A percentile compares a stretch with the other conserved stretches of the same genome.
Evolutionary conservation across 2,329 filamentous ascomycete genomes (phyloP).

Genomic region (Venturia carpophila): DNA sequence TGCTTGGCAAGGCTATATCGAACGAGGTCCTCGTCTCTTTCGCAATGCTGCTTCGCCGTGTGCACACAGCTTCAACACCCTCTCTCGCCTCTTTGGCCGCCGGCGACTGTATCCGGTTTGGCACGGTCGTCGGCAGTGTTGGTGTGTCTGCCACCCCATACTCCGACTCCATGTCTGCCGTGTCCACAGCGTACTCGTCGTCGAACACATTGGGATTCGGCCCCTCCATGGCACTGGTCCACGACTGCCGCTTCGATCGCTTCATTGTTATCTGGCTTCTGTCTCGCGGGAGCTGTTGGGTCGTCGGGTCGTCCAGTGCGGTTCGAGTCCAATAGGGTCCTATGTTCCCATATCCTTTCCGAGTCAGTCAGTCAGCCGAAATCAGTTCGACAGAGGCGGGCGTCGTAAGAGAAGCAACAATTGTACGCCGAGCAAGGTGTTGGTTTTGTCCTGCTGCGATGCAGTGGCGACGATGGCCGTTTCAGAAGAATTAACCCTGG

Average conservation of each 20-base stretch:
- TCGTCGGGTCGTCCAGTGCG: background rate
- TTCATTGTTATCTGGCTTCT: background rate
- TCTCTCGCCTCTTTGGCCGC: slow-evolving; percentile 4
- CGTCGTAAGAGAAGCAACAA: background rate
- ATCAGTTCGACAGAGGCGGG: background rate
- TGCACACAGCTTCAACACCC: background rate
- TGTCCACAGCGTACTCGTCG: slow-evolving; percentile 40
- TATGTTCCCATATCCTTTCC: background rate
- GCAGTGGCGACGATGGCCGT: slow-evolving; percentile 6
- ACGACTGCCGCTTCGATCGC: slow-evolving; percentile 1
- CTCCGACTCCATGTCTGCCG: slow-evolving; percentile 30
- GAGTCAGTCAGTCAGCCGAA: background rate
- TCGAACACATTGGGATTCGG: slow-evolving; percentile 39
- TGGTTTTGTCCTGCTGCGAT: slow-evolving; percentile 4
- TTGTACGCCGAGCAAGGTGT: background rate
- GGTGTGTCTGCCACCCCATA: slow-evolving; percentile 1
- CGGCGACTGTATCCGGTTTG: background rate
- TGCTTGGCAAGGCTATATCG: slow-evolving; percentile 22
- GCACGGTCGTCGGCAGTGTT: background rate
- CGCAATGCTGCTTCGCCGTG: slow-evolving; percentile 14
- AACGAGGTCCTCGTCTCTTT: slow-evolving; percentile 21
- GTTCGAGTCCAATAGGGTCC: background rate
- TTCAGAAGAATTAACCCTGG: slow-evolving; percentile 6
- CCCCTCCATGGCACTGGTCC: background rate
- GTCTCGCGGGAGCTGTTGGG: background rate